Evolutionary conservation across 495 filamentous ascomycete genomes (phyloP).

Genomic region (Aspergillus asperescens): DNA sequence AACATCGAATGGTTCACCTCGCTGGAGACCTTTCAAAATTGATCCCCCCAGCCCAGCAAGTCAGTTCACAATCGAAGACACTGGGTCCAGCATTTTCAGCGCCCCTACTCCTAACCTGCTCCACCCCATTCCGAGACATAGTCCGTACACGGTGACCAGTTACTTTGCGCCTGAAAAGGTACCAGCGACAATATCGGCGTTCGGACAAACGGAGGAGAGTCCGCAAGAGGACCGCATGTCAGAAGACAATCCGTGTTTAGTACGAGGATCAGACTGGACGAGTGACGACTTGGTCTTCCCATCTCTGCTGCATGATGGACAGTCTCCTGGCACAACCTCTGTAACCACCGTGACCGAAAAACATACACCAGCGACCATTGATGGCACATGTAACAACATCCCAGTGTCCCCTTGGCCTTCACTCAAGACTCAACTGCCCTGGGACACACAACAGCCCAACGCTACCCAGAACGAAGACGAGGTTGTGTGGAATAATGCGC

Average conservation of each 20-base stretch:
- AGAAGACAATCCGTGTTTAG: not conserved
- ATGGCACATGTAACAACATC: not conserved
- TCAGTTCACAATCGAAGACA: not conserved
- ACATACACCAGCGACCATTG: not conserved
- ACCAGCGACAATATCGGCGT: not conserved
- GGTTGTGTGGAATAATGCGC: not conserved
- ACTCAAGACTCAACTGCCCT: not conserved
- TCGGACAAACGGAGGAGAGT: not conserved
- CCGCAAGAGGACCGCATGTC: not conserved
- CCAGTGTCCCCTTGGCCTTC: constrained; percentile 9
- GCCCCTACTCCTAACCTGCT: constrained; percentile 1
- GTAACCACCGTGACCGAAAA: not conserved
- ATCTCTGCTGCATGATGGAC: not conserved
- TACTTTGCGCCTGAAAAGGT: constrained; percentile 6
- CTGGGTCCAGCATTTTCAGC: not conserved
- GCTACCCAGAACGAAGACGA: not conserved
- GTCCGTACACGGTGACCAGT: constrained; percentile 6
- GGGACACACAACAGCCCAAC: constrained; percentile 1
- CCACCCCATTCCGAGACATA: constrained; percentile 14
- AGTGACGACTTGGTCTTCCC: constrained; percentile 1
- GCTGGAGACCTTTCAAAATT: not conserved
- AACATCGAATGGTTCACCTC: not conserved
- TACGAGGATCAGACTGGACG: constrained; percentile 8
- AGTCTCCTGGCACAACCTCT: constrained; percentile 3
- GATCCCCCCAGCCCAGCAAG: not conserved